Evolutionary conservation across 306 rosid species (phyloP), one percentile per base, ranked within the genome.

Genomic region (Gleditsia sinensis): DNA sequence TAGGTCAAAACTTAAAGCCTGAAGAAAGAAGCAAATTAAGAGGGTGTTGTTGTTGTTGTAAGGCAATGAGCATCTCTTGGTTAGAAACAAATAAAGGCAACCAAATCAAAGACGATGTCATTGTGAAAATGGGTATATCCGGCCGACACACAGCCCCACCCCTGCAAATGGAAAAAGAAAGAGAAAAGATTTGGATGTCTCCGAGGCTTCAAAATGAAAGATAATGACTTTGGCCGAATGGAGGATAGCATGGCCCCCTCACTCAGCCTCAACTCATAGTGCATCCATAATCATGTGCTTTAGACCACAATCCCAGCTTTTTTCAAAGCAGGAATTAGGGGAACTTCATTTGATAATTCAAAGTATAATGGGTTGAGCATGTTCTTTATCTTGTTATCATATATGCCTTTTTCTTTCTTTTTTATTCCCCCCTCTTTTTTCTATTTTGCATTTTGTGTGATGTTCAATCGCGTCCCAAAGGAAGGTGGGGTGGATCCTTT

Each of bases 221-320:
- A 79, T 79, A 83, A 67, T 58, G 80, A 71, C 77, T 12, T 21
- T 45, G 48, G 61, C 13, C 80, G 67, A 79, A 48, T 70, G 45
- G 61, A 25, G 60, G 43, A 32, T 32, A n/a, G 39, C 70, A 75
- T 71, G 82, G 64, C 84, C 77, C 42, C 80, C 82, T 72, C 84
- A 67, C 69, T 67, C 69, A n/a, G 32, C 75, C 57, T 43, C 59
- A 56, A 9, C 82, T 50, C n/a, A n/a, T 25, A 24, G 66, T 72
- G 58, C 51, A 63, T 65, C 64, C 36, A 74, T 49, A 81, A 89
- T 85, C 77, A 89, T 83, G 69, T 78, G 79, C 65, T 82, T 84
- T 83, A 75, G 61, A 78, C 85, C 68, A 75, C 6, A 14, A 55
- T 71, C 63, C 56, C 57, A 58, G 71, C 86, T 79, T 86, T 86